Percentiles rank a stretch among this genome's conserved stretches.
Evolutionary conservation across 2,329 filamentous ascomycete species (phyloP).

Genomic region (Hypoxylon sp.): DNA sequence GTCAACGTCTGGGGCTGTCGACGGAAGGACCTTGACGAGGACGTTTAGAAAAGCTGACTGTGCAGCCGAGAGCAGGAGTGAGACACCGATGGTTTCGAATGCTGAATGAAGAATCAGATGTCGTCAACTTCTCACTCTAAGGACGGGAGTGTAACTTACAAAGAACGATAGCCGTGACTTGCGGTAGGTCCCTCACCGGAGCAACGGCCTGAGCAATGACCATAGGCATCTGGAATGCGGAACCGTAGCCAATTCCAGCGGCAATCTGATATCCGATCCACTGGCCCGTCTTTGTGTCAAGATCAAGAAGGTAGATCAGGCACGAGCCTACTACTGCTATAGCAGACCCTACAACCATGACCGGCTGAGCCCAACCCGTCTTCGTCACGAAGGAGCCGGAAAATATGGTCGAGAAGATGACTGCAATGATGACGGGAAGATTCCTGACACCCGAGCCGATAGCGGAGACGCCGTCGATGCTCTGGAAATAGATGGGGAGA

Average conservation of each 20-base stretch:
- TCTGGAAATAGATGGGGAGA: too few relatives aligned
- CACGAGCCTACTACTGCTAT: slow-evolving; percentile 10
- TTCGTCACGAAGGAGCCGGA: neutral
- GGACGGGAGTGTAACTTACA: too few relatives aligned
- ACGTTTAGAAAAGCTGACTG: slow-evolving; percentile 57
- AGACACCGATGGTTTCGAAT: slow-evolving; percentile 1
- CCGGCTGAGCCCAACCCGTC: neutral
- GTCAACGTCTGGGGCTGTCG: slow-evolving; percentile 53
- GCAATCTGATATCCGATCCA: slow-evolving; percentile 64
- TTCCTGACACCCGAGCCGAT: neutral
- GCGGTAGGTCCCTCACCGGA: slow-evolving; percentile 52
- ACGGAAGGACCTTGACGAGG: slow-evolving; percentile 44
- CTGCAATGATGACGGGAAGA: neutral
- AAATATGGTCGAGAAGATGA: neutral
- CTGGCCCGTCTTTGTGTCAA: slow-evolving; percentile 47
- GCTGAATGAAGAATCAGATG: neutral
- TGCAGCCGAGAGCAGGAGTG: slow-evolving; percentile 54
- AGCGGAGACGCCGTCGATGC: too few relatives aligned
- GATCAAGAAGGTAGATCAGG: neutral
- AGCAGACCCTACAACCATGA: slow-evolving; percentile 42
- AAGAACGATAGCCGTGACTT: too few relatives aligned
- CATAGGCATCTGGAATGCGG: slow-evolving; percentile 57
- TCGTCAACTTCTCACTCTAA: slow-evolving; percentile 44
- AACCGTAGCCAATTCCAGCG: slow-evolving; percentile 55
- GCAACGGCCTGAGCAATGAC: slow-evolving; percentile 55